Base-by-base conservation (phyloP, 495 filamentous ascomycete genomes). In the Tuber borchii region DNA sequence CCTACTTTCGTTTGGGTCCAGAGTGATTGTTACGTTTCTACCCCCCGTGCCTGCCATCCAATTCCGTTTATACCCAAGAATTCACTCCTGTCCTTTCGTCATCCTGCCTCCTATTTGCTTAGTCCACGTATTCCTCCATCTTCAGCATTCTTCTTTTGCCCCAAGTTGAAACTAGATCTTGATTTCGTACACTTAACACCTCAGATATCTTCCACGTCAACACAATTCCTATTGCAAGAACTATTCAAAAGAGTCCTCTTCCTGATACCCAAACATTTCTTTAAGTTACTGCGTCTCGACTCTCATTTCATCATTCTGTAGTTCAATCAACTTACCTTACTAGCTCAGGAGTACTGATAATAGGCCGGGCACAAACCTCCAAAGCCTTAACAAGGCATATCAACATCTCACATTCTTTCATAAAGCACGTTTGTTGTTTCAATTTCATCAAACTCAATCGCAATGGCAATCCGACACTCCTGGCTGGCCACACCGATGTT, bases 201-300 rank as follows among this genome's bases (percentile, higher is more conserved):
- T 75, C 73, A 75, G 76, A 76, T 76, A 71, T 42, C 48, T 75
- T 81, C 71, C 76, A 82, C 80, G 79, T 78, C 80, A 76, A 82
- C 76, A 78, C 48, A 45, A 34, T 77, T 75, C 65, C 73, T 69
- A 76, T 73, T 76, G 31, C 70, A 69, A 70, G 70, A 73, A 61
- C 26, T 69, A 42, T 68, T 73, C 73, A 79, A 71, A 42, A 37
- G 31, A 48, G 76, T 70, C 65, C 40, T 69, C 73, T 70, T 77
- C 45, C 76, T 79, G 70, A 79, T 79, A 73, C 71, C 39, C 76
- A 75, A 73, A 79, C 44, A 79, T 75, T 73, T 73, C 72, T 79
- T 79, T 72, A 73, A 79, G 78, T 79, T 76, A 44, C n/a, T 48
- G 75, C 61, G 44, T 68, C 65, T 72, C 78, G 44, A 45, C 74